Evolutionary conservation across 306 rosid genomes (phyloP), one percentile per base, ranked within the genome.

Genomic region (Vachellia collinsii): DNA sequence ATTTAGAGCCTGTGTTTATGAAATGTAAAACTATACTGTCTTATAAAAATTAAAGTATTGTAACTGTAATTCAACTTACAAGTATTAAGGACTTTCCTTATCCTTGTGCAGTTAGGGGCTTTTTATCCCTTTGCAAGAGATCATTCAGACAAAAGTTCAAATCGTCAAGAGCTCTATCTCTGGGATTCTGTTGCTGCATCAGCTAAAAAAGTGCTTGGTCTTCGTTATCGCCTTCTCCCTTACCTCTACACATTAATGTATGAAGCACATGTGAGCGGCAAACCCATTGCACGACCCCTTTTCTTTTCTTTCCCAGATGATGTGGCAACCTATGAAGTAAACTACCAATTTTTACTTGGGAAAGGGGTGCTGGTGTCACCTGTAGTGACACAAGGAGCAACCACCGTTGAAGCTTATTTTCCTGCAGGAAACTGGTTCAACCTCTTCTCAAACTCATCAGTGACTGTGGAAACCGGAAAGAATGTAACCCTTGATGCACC

Each of bases 271-370:
- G 73, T 67, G 58, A 87, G 78, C 42, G 98, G 98, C 61, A 90
- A 84, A 63, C 97, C 98, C 1, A 94, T 94, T 62, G 98, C 90
- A 12, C 65, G 98, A n/a, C 97, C 98, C 11, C 90, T 92, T 46
- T 94, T 94, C 89, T 94, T 94, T 87, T 91, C 98, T 9, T 94
- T 94, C 90, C 97, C 97, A 13, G 86, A 89, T 50, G 98, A 94
- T 84, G 82, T 71, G 81, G 82, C 64, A 25, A 90, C 97, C 16
- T 89, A 92, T 3, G 89, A 87, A 34, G 87, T 92, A 88, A 83
- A 37, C 76, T 84, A 97, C 16, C 98, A 90, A 83, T 94, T 92
- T 78, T 82, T 92, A 23, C 67, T 94, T 41, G 97, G 97, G 11
- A 86, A 79, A 85, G 94, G 92, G 22, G 88, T 92, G 72, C 41